Base-by-base conservation (phyloP, 768 basidiomycete genomes). In the Agaricus bisporus region DNA sequence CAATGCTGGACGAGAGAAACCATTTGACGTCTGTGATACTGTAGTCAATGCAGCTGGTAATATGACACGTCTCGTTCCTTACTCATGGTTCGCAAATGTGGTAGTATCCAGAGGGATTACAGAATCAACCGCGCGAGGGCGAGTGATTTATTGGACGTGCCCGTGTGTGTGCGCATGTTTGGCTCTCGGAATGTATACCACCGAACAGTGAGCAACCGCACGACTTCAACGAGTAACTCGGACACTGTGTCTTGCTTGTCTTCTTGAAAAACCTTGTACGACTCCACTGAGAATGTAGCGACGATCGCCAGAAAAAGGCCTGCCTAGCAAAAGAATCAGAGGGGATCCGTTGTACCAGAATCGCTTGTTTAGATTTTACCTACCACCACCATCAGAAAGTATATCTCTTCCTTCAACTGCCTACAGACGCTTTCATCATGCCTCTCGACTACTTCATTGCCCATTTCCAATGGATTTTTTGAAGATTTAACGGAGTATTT, bases 201-300 rank as follows among this genome's bases (percentile, higher is more conserved):
- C n/a, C n/a, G n/a, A n/a, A n/a, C n/a, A n/a, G n/a, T n/a, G n/a
- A 50, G 32, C 26, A 55, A 29, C 11, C 36, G 29, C n/a, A 49
- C 48, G 18, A 41, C 32, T 11, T 37, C 28, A 12, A 17, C 15
- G 25, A 50, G 49, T 17, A 45, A 41, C 9, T 14, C 29, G 1
- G 0, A 73, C 5, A n/a, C 6, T 5, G 4, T n/a, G 1, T 53
- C 36, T 38, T 48, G 28, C 28, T 28, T 20, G 17, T 54, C 52
- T 1, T 36, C 41, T 20, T 41, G 14, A 22, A 55, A 41, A 41
- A 48, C 44, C 12, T 49, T 49, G 41, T 43, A 49, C 10, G 54
- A 49, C 17, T 55, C 54, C 4, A 55, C 26, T 5, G 41, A 45
- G 32, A 55, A 55, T 9, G 54, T 32, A 12, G 54, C 45, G 10